Conservation (phyloP, 352 stramenopile species). For the Pelagophyceae sp. region DNA sequence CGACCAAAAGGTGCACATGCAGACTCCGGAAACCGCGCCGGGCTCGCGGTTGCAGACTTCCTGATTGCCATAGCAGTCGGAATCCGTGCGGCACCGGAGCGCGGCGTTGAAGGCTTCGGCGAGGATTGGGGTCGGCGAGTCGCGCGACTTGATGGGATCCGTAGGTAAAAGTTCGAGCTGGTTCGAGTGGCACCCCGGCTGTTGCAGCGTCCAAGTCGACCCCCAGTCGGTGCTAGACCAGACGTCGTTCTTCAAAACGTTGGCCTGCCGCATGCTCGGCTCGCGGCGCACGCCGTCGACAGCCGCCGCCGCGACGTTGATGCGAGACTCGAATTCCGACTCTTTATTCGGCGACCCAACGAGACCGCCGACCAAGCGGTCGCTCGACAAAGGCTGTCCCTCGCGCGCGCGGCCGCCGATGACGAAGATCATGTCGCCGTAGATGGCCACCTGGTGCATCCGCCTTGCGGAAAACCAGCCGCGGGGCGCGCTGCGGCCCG, state of each 20-base stretch:
- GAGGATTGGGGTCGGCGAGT: background rate
- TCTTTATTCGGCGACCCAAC: too few species aligned
- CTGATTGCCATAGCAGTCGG: slow-evolving; percentile 51
- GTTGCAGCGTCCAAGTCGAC: slow-evolving; percentile 39
- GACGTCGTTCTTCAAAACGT: slow-evolving; percentile 50
- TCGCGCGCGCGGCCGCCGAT: slow-evolving; percentile 44
- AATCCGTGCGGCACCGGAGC: background rate
- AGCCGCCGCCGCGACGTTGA: too few species aligned
- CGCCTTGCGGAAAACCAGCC: slow-evolving; percentile 12
- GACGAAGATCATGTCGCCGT: slow-evolving; percentile 48
- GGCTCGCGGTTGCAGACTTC: slow-evolving; percentile 43
- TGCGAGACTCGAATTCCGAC: too few species aligned
- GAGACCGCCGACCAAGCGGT: slow-evolving; percentile 36
- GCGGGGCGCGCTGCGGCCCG: background rate
- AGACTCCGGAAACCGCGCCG: slow-evolving; percentile 38
- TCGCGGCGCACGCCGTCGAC: background rate
- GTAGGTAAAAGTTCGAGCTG: background rate
- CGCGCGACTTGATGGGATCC: slow-evolving; percentile 13
- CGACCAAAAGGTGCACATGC: slow-evolving; percentile 56
- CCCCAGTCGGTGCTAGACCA: slow-evolving; percentile 44
- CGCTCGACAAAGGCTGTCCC: slow-evolving; percentile 36
- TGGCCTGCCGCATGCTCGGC: slow-evolving; percentile 42
- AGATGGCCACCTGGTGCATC: background rate
- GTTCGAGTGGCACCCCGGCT: slow-evolving; percentile 32
- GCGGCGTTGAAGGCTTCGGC: slow-evolving; percentile 26